Evolutionary conservation across 2,329 filamentous ascomycete species (phyloP), one percentile per base, ranked within the genome.

Genomic region (Mycosphaerelloides madeirae): DNA sequence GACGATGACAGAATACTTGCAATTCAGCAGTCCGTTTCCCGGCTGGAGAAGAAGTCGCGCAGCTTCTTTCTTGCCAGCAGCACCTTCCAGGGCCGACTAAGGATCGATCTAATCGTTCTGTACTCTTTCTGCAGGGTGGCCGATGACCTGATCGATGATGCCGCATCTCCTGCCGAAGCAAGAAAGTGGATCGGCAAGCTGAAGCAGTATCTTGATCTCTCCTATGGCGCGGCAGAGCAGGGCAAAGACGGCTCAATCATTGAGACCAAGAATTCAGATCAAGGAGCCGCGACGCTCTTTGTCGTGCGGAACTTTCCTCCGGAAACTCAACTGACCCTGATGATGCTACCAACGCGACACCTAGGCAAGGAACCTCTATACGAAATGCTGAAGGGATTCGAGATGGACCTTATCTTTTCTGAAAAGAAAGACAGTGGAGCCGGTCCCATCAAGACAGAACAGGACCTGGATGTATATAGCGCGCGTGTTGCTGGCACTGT

Each of bases 111-210:
- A 11, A 74, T 85, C 19, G 65, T 85, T 1, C 66, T 88, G 3
- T 87, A 87, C 58, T 84, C 83, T 0, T 87, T 86, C 59, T 88
- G 84, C 55, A 75, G 84, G 9, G 77, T 86, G 8, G 83, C 83
- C 1, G 85, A 88, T 59, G 84, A 88, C 55, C 69, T 88, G 3
- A 76, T 88, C 7, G 84, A 88, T 53, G 76, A 86, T 47, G 77
- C 84, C 0, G 55, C 66, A 1, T 72, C 70, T 1, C 60, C 68
- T 1, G 58, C 68, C 0, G 77, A 82, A 53, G 80, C 81, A 5
- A 65, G 66, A 19, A 55, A 65, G 7, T 85, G 81, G 76, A 77
- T 85, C 35, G 59, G 65, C 13, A 81, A 78, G 57, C 68, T 86
- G 15, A 72, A 71, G 18, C 62, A 65, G 3, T 84, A 79, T 51